A percentile compares a stretch with the other conserved stretches of the same genome.
These are phyloP conservation scores for Alternaria consortialis DNA, from an alignment of 2,329 filamentous ascomycete genomes.

Conservation along the genomic window DNA sequence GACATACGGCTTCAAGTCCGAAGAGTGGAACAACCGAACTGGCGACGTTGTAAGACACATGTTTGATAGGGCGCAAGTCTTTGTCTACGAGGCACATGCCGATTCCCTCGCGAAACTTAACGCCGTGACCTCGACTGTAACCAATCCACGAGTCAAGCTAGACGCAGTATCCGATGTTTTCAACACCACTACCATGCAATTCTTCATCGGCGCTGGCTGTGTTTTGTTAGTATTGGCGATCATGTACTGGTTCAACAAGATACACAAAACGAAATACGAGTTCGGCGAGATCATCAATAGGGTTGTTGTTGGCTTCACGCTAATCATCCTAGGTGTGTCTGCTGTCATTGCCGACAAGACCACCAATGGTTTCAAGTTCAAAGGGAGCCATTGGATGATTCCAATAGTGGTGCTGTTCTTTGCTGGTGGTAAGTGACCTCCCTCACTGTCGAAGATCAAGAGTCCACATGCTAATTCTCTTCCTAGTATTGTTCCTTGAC, in stretches of 20 bases:
- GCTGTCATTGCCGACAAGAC: constrained; percentile 30
- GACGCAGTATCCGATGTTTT: constrained; percentile 33
- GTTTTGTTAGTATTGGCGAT: constrained; percentile 64
- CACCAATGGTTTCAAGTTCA: constrained; percentile 34
- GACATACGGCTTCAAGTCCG: constrained; percentile 25
- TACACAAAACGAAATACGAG: constrained; percentile 39
- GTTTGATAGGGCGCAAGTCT: constrained; percentile 34
- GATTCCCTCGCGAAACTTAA: constrained; percentile 36
- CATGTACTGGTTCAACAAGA: constrained; percentile 65
- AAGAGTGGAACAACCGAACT: constrained; percentile 33
- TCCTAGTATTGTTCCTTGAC: constrained; percentile 26
- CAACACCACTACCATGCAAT: constrained; percentile 37
- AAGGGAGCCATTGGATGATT: constrained; percentile 32
- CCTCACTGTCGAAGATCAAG: not conserved
- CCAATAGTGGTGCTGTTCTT: constrained; percentile 34
- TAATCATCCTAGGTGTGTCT: constrained; percentile 31
- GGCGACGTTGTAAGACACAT: constrained; percentile 22
- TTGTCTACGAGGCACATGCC: constrained; percentile 36
- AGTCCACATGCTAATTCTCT: not conserved
- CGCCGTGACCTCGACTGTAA: constrained; percentile 24
- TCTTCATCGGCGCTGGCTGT: constrained; percentile 33
- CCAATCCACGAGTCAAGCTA: constrained; percentile 13
- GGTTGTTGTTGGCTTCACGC: constrained; percentile 30
- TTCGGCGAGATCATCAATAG: constrained; percentile 43
- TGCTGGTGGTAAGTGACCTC: constrained; percentile 16